Conservation (phyloP, 768 basidiomycete genomes). For the Pilatotrama ljubarskyi region DNA sequence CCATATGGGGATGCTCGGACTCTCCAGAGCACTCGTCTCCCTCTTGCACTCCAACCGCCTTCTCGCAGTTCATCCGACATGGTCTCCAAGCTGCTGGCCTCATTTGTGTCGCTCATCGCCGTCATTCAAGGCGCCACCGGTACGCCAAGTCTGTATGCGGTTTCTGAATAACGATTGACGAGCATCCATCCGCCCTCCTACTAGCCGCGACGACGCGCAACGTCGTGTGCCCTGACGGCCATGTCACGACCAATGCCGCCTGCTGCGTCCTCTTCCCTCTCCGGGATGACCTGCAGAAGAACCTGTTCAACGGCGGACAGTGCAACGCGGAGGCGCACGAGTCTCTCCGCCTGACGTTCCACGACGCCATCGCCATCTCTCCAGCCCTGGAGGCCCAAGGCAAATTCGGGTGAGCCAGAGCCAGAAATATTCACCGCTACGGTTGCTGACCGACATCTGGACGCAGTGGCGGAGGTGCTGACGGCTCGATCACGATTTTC, state of each 20-base stretch:
- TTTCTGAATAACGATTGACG: too few species aligned
- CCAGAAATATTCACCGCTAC: background rate
- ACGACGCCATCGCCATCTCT: slow-evolving; percentile 28
- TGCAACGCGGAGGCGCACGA: slow-evolving; percentile 33
- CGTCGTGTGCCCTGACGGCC: slow-evolving; percentile 31
- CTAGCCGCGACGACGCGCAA: slow-evolving; percentile 8
- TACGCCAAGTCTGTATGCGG: background rate
- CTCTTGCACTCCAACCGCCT: background rate
- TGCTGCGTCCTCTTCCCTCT: slow-evolving; percentile 36
- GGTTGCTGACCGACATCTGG: background rate
- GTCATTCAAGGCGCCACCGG: slow-evolving; percentile 18
- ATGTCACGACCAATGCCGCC: slow-evolving; percentile 31
- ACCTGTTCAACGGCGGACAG: slow-evolving; percentile 31
- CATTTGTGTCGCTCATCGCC: slow-evolving; percentile 20
- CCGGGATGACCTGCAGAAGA: slow-evolving; percentile 32
- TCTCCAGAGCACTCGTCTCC: background rate
- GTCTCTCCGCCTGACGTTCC: slow-evolving; percentile 31
- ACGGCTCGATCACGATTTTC: slow-evolving; percentile 51
- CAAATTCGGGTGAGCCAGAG: slow-evolving; percentile 16
- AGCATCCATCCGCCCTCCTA: background rate
- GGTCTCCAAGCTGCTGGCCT: slow-evolving; percentile 24
- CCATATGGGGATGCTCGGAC: too few species aligned
- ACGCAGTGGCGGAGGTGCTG: slow-evolving; percentile 33
- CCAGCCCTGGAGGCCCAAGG: slow-evolving; percentile 22
- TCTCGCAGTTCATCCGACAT: slow-evolving; percentile 11